A percentile compares a stretch with the other conserved stretches of the same genome.
Evolutionary conservation across 345 rosid genomes (phyloP).

Genomic region (Sapria himalayana): DNA sequence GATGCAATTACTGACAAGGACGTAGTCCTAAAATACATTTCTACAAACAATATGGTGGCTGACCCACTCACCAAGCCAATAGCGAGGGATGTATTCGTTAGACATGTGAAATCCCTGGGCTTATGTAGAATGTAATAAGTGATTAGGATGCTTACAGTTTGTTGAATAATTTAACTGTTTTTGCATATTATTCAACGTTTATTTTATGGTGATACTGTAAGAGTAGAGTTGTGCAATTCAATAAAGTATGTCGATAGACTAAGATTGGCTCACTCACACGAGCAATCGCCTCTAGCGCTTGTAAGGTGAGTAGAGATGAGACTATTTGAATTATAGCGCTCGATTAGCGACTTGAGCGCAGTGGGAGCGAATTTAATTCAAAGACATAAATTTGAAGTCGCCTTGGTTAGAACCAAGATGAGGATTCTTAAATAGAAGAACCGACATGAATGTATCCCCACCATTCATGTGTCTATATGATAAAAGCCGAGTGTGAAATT

Average conservation of each 20-base stretch:
- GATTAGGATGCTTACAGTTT: too few relatives aligned
- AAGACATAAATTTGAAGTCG: background rate
- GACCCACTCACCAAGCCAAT: conserved; percentile 1
- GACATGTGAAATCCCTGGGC: background rate
- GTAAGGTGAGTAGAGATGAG: background rate
- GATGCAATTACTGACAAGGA: background rate
- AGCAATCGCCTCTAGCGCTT: conserved; percentile 2
- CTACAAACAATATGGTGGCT: background rate
- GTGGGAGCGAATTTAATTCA: too few relatives aligned
- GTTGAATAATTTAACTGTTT: too few relatives aligned
- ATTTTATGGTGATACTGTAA: too few relatives aligned
- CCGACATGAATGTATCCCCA: background rate
- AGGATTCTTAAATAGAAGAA: background rate
- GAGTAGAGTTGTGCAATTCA: too few relatives aligned
- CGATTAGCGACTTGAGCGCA: too few relatives aligned
- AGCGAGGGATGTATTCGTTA: background rate
- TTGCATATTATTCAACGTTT: too few relatives aligned
- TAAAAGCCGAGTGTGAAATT: background rate
- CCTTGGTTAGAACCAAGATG: background rate
- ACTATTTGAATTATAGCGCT: too few relatives aligned
- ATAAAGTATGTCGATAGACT: background rate
- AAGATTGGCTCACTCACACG: background rate
- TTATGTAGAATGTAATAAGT: background rate
- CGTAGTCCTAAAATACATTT: background rate
- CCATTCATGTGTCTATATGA: background rate